Evolutionary conservation across 345 rosid genomes (phyloP), one percentile per base, ranked within the genome.

Genomic region (Camelina sativa): DNA sequence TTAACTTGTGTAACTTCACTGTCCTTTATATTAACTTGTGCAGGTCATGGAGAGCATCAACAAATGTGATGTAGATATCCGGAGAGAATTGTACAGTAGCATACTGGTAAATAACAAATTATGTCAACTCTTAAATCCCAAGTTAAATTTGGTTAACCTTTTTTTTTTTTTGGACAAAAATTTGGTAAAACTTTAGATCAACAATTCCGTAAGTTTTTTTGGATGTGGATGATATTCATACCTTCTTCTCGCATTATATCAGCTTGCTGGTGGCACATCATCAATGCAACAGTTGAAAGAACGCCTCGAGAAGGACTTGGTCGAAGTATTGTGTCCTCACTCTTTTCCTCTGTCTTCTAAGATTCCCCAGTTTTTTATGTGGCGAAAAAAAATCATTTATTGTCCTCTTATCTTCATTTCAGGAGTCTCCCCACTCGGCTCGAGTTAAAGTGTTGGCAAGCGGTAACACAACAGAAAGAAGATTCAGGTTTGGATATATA

Each of bases 351-450:
- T 40, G 11, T 50, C 57, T 32, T 71, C 7, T 46, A 46, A 53
- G 7, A 48, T 38, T 15, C 51, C 48, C 13, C 12, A 53, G 32
- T 53, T 56, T 57, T 11, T 11, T 23, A 16, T 1, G 40, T 55
- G 41, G 59, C 6, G 11, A 47, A 56, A 46, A 46, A 37, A 56
- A 46, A 46, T 47, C 0, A 2, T 43, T 65, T 25, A 54, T 78
- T 11, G 22, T 52, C 20, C 72, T 73, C 52, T 28, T 59, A 15
- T 34, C 65, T 51, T 55, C 54, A 55, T 35, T 89, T 71, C 65
- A 96, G 99, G 97, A 96, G 77, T 90, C 99, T 83, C 99, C 98
- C 83, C 97, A 92, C 76, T 89, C 97, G 64, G 99, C 99, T 48
- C 83, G 98, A 80, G 98, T 92, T 46, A 96, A 96, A 86, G 98